These are phyloP conservation scores for Cavenderia fasciculata DNA, from an alignment of 78 protist genomes.

Conservation along the genomic window DNA sequence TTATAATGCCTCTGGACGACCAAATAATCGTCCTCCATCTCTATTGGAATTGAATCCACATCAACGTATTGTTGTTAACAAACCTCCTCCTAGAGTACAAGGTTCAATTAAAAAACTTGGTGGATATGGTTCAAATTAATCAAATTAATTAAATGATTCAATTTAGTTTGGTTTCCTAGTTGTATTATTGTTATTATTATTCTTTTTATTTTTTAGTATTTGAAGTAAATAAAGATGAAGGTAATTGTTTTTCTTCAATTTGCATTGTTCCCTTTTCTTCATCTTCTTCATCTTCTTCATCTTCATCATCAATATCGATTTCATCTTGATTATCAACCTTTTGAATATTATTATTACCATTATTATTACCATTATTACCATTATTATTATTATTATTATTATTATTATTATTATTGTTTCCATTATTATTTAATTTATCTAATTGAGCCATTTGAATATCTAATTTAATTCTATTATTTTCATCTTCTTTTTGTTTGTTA, in stretches of 20 bases:
- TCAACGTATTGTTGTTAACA: no score
- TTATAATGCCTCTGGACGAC: no score
- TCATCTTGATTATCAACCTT: conserved; percentile 59
- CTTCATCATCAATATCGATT: conserved; percentile 64
- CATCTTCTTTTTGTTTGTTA: background rate
- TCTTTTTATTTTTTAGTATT: conserved; percentile 20
- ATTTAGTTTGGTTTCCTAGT: no score
- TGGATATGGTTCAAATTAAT: no score
- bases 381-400: background rate
- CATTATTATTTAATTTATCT: background rate
- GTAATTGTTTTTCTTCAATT: conserved; percentile 34
- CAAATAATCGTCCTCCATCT: no score
- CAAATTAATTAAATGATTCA: no score
- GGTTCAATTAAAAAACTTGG: no score
- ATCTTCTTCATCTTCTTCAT: conserved; percentile 42
- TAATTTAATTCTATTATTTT: background rate
- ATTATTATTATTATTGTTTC: conserved; percentile 2
- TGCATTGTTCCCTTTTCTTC: background rate
- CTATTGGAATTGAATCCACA: no score
- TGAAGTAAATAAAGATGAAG: conserved; percentile 25
- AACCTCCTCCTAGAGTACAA: no score
- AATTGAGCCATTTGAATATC: background rate
- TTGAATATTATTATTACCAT: background rate
- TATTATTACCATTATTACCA: background rate
- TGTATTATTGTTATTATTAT: no score